Conservation (phyloP, 163 green algal genomes). For the Coccomyxa subellipsoidea region DNA sequence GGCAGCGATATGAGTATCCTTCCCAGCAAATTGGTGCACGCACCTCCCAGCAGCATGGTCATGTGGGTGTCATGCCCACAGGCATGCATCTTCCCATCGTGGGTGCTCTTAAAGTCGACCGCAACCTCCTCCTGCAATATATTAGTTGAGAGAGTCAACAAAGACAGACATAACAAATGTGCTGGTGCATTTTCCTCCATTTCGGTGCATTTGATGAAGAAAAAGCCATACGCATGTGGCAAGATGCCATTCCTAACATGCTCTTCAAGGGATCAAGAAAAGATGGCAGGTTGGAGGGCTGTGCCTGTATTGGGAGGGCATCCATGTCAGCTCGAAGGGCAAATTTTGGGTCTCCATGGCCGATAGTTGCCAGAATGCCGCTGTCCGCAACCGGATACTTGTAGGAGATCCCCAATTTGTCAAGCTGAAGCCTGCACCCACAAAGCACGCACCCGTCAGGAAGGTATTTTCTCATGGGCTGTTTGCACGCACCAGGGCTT, state of each 20-base stretch:
- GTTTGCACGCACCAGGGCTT: background rate
- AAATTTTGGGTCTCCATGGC: slow-evolving; percentile 48
- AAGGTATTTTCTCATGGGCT: background rate
- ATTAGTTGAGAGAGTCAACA: no score
- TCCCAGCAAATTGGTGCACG: no score
- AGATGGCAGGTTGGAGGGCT: background rate
- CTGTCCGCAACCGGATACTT: slow-evolving; percentile 42
- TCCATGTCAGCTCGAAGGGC: slow-evolving; percentile 84
- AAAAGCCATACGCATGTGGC: no score
- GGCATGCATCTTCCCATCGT: slow-evolving; percentile 74
- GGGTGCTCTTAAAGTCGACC: slow-evolving; percentile 17
- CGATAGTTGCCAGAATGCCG: slow-evolving; percentile 57
- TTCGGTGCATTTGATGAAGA: no score
- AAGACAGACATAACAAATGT: no score
- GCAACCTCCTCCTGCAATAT: slow-evolving; percentile 31
- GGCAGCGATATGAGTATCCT: no score
- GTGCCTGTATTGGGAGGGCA: slow-evolving; percentile 73
- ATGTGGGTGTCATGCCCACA: slow-evolving; percentile 87
- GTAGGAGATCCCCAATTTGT: slow-evolving; percentile 45
- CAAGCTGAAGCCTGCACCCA: slow-evolving; percentile 30
- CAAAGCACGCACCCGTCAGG: background rate
- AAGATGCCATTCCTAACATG: no score
- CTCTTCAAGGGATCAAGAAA: no score
- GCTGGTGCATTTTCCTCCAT: no score
- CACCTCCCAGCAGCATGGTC: slow-evolving; percentile 75